Base-by-base conservation (phyloP, 164 flowering plant species). In the Houttuynia cordata region DNA sequence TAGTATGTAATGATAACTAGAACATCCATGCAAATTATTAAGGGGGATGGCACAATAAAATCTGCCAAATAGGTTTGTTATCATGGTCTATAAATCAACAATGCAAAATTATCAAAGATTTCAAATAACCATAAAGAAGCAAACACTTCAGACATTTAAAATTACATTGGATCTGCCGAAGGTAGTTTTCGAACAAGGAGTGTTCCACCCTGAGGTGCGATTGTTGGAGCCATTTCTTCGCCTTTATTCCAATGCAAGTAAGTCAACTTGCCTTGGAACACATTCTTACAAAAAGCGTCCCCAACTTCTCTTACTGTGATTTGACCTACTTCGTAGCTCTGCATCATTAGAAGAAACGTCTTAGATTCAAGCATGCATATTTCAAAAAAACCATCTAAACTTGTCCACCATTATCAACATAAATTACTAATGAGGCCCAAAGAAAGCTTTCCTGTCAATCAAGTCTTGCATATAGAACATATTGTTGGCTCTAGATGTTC, bases 141-240 rank as follows among this genome's bases (percentile, higher is more conserved):
- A 17, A 53, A 7, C 24, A 40, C 7, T 8, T 4, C 8, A 50
- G 18, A 23, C 51, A 45, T 15, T 51, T 24, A 41, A 47, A n/a
- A 61, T 63, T 88, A 92, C 98, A 61, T 74, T 68, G 91, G 78
- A 75, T 85, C 79, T 49, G 77, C 74, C 54, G 56, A 57, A 49
- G 98, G 93, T 62, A 92, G 51, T 76, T 82, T 87, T 62, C 98
- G 83, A 24, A 92, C 96, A 71, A 92, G 95, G 71, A 92, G 93
- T 60, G 93, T 85, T 54, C 88, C 86, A 7, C 79, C 85, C 58
- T 78, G 62, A 24, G 25, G 65, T 53, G 78, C 87, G 24, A 84
- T 74, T 7, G 84, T 75, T 13, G 95, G 96, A 15, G 81, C 78
- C 98, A 91, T 88, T 67, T 85, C 93, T 58, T 64, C 80, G 66